Evolutionary conservation across 805 yeast genomes (phyloP), one percentile per base, ranked within the genome.

Genomic region (Phaffomyces thermotolerans): DNA sequence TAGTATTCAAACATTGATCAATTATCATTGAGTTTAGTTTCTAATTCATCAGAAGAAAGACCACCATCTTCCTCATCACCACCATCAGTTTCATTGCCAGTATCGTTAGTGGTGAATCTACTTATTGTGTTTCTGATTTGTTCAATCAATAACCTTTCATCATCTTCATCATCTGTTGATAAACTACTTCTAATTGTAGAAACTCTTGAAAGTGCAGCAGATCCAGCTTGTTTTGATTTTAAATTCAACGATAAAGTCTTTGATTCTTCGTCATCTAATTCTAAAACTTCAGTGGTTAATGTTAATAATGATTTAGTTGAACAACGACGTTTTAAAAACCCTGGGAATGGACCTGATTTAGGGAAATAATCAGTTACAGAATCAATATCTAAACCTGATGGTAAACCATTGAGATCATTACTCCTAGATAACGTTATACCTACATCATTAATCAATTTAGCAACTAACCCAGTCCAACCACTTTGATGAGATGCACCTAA

Each of bases 391-490:
- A 22, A 18, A 18, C 9, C 37, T 24, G 41, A 41, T 8, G 43
- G 15, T 12, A 34, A 40, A 20, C 43, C 20, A 4, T 27, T 32
- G 50, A 55, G 44, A 38, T 29, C 18, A 18, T 40, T 34, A 15
- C 17, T 31, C 25, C 52, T 43, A 44, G 49, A 45, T 58, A 81
- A 78, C 0, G 87, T 74, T 37, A 79, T 73, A 47, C 96, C 96
- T 36, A 85, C 84, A 65, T 90, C 91, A 59, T 85, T 93, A 57
- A 90, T 86, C 77, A 89, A 78, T 65, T 91, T 84, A 36, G 95
- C 95, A 41, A 88, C 93, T 37, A 90, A 72, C 0, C 95, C 90
- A 1, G 96, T 89, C 97, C 97, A 89, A 12, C 97, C 97, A 71
- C 89, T 83, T 67, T 89, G 97, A 68, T 90, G 96, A 41, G 89